Base-by-base conservation (phyloP, 2,329 filamentous ascomycete genomes). In the Diplodia intermedia region DNA sequence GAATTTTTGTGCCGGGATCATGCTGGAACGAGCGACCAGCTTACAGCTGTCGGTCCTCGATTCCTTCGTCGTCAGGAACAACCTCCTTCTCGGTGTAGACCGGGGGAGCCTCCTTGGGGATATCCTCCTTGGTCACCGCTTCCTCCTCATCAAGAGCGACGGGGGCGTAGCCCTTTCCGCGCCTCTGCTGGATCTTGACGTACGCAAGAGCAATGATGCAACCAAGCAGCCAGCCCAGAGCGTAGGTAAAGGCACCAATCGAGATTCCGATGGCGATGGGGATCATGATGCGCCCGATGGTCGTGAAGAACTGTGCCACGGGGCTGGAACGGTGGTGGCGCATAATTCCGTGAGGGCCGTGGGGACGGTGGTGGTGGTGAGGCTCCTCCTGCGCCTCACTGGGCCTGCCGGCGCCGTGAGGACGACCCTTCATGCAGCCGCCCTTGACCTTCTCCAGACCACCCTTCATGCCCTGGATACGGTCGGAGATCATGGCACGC, bases 181-280 rank as follows among this genome's bases (percentile, higher is more conserved):
- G 66, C 55, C 79, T 78, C n/a, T 36, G 29, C 38, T 63, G 36
- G 69, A 89, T 75, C 69, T 83, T 79, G 70, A 86, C 85, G 82
- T 87, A 87, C 31, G 89, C 61, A 68, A 86, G 87, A 63, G 89
- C 84, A 66, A 88, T 81, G 65, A 90, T 72, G 62, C 86, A 88
- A 70, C 89, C 89, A 50, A 90, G 77, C 68, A 89, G 79, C 85
- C 92, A 90, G 66, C 88, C 89, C 56, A 92, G 75, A 50, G 91
- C 77, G 78, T 89, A 90, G 70, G 90, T 88, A 36, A 84, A 83
- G 66, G 92, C 85, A 74, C 90, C 91, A 54, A 89, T 88, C 29
- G 88, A 84, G 71, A 92, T 84, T 69, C 91, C 91, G 71, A 92
- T 84, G 65, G 90, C 79, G 65, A 92, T 83, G 1, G 91, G 90